Percentiles rank a stretch among this genome's conserved stretches.
Conservation (phyloP, 176 grass and related monocot species). For the Elaeis guineensis region DNA sequence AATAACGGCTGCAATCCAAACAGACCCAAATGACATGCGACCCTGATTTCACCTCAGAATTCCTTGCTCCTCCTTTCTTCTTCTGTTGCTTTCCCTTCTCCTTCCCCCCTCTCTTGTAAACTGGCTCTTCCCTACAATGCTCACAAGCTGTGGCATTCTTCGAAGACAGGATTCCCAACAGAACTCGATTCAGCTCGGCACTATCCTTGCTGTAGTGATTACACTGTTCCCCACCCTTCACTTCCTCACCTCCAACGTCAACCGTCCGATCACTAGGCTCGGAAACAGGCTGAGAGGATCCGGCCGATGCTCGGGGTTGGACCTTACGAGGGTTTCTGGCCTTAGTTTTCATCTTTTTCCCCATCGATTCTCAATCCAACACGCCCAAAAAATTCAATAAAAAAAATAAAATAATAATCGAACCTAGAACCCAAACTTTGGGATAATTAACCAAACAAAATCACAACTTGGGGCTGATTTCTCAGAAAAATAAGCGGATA, state of each 20-base stretch:
- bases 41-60: slow-evolving; percentile 26
- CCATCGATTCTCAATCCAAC: slow-evolving; percentile 31
- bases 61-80: slow-evolving; percentile 48
- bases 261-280: slow-evolving; percentile 20
- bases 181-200: slow-evolving; percentile 44
- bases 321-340: slow-evolving; percentile 20
- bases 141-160: slow-evolving; percentile 43
- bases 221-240: slow-evolving; percentile 44
- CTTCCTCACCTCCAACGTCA: slow-evolving; percentile 16
- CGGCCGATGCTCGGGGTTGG: slow-evolving; percentile 22
- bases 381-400: not conserved
- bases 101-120: slow-evolving; percentile 32
- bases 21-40: slow-evolving; percentile 57
- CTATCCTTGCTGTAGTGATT: slow-evolving; percentile 38
- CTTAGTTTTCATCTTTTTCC: slow-evolving; percentile 42
- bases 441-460: too few relatives aligned
- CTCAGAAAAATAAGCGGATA: too few relatives aligned
- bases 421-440: too few relatives aligned
- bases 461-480: too few relatives aligned
- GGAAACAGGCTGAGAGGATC: slow-evolving; percentile 29
- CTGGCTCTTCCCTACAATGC: slow-evolving; percentile 70
- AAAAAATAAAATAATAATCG: too few relatives aligned
- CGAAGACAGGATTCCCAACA: slow-evolving; percentile 47
- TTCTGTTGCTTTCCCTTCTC: slow-evolving; percentile 61
- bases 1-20: slow-evolving; percentile 61